Conservation (phyloP, 176 grass and related monocot species). For the Carex kokanica region DNA sequence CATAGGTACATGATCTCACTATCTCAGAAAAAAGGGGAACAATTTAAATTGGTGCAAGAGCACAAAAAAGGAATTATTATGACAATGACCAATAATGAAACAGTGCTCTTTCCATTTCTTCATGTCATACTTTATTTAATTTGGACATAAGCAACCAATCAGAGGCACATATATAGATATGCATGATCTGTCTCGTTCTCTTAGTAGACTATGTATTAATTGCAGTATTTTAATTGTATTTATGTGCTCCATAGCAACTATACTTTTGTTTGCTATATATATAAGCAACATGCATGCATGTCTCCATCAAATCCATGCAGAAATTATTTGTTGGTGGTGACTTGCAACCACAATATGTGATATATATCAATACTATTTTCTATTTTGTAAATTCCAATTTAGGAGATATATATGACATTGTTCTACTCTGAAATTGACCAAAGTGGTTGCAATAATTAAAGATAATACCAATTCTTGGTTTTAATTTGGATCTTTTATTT, state of each 20-base stretch:
- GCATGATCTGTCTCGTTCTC: neutral
- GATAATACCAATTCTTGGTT: neutral
- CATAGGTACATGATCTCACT: no score
- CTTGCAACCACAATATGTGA: neutral
- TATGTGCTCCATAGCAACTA: neutral
- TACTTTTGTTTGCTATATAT: neutral
- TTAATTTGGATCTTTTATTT: neutral
- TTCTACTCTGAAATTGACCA: neutral
- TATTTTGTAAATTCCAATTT: neutral
- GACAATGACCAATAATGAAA: neutral
- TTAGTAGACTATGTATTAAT: neutral
- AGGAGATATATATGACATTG: neutral
- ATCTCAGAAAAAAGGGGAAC: no score
- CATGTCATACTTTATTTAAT: neutral
- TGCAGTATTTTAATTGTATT: neutral
- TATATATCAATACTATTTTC: neutral
- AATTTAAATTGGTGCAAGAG: no score
- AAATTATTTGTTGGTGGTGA: neutral
- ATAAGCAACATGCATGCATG: conserved; percentile 3
- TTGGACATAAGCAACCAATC: neutral
- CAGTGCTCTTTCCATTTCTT: neutral
- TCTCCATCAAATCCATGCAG: neutral
- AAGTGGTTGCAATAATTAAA: neutral
- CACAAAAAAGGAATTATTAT: neutral
- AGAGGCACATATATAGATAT: neutral